Evolutionary conservation across 495 filamentous ascomycete species (phyloP).

Genomic region (Aspergillus heteromorphus): DNA sequence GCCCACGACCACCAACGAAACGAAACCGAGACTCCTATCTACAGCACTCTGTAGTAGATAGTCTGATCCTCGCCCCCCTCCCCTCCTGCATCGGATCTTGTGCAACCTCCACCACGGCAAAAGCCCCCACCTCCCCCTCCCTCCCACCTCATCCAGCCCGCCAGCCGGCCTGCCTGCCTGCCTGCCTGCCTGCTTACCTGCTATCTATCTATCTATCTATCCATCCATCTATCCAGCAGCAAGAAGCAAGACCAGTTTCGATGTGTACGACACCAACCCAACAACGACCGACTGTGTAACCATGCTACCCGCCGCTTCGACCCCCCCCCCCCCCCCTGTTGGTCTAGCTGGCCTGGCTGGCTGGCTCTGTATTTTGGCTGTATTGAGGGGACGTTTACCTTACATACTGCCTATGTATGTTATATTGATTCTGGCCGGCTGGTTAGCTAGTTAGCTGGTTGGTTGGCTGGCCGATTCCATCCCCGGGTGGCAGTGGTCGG

Average conservation of each 20-base stretch:
- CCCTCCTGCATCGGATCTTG: slow-evolving; percentile 35
- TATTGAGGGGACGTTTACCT: too few species aligned
- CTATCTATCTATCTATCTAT: too few species aligned
- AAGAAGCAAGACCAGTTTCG: slow-evolving; percentile 26
- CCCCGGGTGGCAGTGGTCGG: background rate
- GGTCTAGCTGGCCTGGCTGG: too few species aligned
- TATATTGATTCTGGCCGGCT: too few species aligned
- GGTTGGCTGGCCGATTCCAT: too few species aligned
- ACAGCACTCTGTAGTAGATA: slow-evolving; percentile 12
- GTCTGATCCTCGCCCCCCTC: slow-evolving; percentile 25
- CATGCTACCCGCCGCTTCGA: too few species aligned
- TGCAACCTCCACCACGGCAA: slow-evolving; percentile 33
- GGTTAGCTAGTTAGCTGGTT: too few species aligned
- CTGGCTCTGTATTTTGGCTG: too few species aligned
- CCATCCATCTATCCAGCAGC: background rate
- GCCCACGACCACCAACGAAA: too few species aligned
- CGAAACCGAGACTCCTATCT: background rate
- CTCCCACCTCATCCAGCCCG: slow-evolving; percentile 8
- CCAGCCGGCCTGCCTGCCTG: too few species aligned
- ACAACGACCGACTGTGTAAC: slow-evolving; percentile 25
- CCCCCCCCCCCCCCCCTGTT: slow-evolving; percentile 15
- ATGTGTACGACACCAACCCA: slow-evolving; percentile 31
- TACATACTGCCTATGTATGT: too few species aligned
- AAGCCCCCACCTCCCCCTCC: slow-evolving; percentile 22
- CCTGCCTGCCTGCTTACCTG: too few species aligned